Evolutionary conservation across 192 early-diverging fungal species (phyloP).

Genomic region (Coemansia sp.): DNA sequence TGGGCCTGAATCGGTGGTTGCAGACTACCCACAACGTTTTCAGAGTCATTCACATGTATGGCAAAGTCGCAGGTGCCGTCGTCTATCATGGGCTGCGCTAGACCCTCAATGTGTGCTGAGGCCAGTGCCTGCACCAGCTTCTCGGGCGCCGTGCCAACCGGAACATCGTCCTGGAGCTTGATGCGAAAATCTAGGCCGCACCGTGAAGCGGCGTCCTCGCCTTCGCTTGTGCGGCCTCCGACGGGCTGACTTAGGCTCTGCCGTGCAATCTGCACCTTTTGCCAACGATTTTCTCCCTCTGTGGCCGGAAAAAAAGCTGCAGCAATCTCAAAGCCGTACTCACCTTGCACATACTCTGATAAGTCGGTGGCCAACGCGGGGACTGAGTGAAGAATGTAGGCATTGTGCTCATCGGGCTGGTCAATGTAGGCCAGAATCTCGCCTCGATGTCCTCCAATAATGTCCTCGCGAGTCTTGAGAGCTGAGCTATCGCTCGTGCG

Average conservation of each 20-base stretch:
- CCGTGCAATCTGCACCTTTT: constrained; percentile 50
- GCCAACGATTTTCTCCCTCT: constrained; percentile 29
- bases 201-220: constrained; percentile 25
- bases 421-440: constrained; percentile 19
- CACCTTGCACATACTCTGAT: constrained; percentile 29
- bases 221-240: constrained; percentile 20
- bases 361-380: constrained; percentile 28
- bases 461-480: constrained; percentile 9
- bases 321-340: constrained; percentile 45
- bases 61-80: constrained; percentile 26
- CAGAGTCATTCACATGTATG: constrained; percentile 29
- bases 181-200: constrained; percentile 45
- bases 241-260: constrained; percentile 24
- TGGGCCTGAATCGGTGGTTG: constrained; percentile 44
- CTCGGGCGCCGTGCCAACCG: neutral
- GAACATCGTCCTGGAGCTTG: constrained; percentile 32
- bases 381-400: constrained; percentile 22
- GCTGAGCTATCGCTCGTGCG: neutral
- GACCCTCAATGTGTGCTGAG: neutral
- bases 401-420: constrained; percentile 11
- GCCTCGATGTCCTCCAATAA: constrained; percentile 23
- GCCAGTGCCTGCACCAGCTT: constrained; percentile 9
- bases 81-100: constrained; percentile 14
- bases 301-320: constrained; percentile 16
- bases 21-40: constrained; percentile 35